Conservation (phyloP, 1,284 basidiomycete genomes). For the Sphagnurus paluster region DNA sequence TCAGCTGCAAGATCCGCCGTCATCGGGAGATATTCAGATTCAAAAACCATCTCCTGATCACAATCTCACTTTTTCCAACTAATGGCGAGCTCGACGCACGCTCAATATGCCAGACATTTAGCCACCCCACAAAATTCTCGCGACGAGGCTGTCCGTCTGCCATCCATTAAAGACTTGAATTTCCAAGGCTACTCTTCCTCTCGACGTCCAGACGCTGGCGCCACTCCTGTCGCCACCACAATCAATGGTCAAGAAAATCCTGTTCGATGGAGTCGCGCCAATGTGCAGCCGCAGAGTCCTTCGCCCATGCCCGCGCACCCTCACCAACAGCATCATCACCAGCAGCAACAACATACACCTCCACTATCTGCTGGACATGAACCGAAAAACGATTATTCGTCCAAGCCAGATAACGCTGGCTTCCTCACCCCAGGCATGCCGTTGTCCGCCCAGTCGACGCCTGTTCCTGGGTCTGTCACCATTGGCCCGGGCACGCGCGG, state of each 20-base stretch:
- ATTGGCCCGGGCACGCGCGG: slow-evolving; percentile 31
- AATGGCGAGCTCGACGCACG: slow-evolving; percentile 43
- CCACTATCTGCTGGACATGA: slow-evolving; percentile 43
- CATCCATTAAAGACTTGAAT: slow-evolving; percentile 67
- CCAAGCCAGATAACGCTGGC: slow-evolving; percentile 39
- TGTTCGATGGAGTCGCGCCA: slow-evolving; percentile 28
- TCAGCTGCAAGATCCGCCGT: slow-evolving; percentile 46
- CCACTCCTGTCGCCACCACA: slow-evolving; percentile 24
- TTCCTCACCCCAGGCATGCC: slow-evolving; percentile 44
- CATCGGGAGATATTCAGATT: slow-evolving; percentile 55
- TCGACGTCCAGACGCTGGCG: slow-evolving; percentile 31
- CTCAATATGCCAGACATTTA: slow-evolving; percentile 34
- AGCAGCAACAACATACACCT: slow-evolving; percentile 38
- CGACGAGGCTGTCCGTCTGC: slow-evolving; percentile 50
- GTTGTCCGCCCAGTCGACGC: slow-evolving; percentile 39
- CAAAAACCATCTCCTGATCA: slow-evolving; percentile 39
- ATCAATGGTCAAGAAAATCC: slow-evolving; percentile 24
- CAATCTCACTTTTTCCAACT: slow-evolving; percentile 29
- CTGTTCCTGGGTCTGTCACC: slow-evolving; percentile 34
- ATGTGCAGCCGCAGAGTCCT: slow-evolving; percentile 20
- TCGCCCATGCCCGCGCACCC: slow-evolving; percentile 18
- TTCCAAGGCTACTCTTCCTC: slow-evolving; percentile 47
- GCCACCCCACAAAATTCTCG: slow-evolving; percentile 36
- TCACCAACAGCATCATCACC: slow-evolving; percentile 32
- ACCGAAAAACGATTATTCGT: slow-evolving; percentile 36